Base-by-base conservation (phyloP, 2,329 filamentous ascomycete species). In the Colletotrichum sp. region DNA sequence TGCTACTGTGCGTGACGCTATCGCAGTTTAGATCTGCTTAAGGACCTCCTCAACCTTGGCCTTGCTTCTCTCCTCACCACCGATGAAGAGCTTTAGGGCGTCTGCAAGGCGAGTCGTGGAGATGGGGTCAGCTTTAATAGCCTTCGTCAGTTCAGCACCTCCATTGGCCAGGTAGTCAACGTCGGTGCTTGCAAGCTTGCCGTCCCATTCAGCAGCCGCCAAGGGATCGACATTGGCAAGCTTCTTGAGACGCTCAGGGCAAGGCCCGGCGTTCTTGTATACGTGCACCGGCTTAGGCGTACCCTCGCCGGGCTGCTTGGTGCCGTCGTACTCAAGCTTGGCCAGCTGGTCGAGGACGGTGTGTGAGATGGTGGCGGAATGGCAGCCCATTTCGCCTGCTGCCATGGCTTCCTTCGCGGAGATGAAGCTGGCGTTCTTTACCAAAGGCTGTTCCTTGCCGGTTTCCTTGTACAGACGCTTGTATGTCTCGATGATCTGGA, bases 401-500 rank as follows among this genome's bases (percentile, higher is more conserved):
- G 87, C 87, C 85, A 88, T 86, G 59, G 83, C 86, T 77, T 89
- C 87, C 22, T 86, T 82, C 6, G 82, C 77, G 1, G 84, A 83
- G 77, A 88, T 82, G 76, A 88, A 87, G 79, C 86, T 87, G 5
- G 87, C 87, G 57, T 86, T 86, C 79, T 88, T 89, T 16, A 89
- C 77, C 13, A 87, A 80, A 2, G 88, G 88, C 79, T 90, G 87
- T 68, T 86, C 83, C 73, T 85, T 84, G n/a, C 87, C 87, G 0
- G 87, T 89, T 77, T 87, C 84, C 66, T 83, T 84, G 74, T 87
- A 87, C 25, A 89, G 82, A 5, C 82, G 82, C 73, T 83, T 85
- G 80, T 88, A 90, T 0, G 84, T 86, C 74, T 89, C 85, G 19
- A 88, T 80, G 59, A 90, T 90, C 77, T 89, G 87, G 25, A 88